Evolutionary conservation across 225 moss, liverwort and hornwort species (phyloP), one percentile per base, ranked within the genome.

Genomic region (Anthoceros angustus): DNA sequence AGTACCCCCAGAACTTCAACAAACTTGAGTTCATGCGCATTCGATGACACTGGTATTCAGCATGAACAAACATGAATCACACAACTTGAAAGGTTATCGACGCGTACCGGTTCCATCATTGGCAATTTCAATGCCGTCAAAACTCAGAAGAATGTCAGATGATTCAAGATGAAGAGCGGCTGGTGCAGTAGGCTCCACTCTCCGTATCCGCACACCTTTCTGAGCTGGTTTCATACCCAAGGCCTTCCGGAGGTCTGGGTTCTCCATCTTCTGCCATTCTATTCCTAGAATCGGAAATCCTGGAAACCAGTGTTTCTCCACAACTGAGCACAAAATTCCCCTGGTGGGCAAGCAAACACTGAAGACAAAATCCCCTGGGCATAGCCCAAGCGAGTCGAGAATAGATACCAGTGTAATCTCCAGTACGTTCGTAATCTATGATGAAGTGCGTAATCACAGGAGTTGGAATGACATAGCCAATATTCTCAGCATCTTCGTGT

Each of bases 221-320:
- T 98, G 92, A 68, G 74, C 82, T 67, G 77, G 70, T 72, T 87
- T 87, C 98, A 98, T 98, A 67, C 98, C 92, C 40, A 98, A 63
- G 10, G 92, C 98, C 70, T 89, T 92, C 62, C 98, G 80, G 64
- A 98, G 80, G 74, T 98, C 98, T 32, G 98, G 92, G 63, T 98
- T 98, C 72, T 98, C 98, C 98, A 98, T 98, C 89, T 98, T 98
- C 74, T 98, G 98, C 98, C 98, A 98, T 70, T 98, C 98, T 75
- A 98, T 84, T 16, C 98, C 98, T 77, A 98, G 69, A 62, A 98
- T 98, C 15, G 98, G 98, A 71, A 98, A 98, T 67, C 98, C 89
- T 98, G 76, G 24, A 62, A 68, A 41, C 11, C 71, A 41, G 74
- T 18, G 8, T 21, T 48, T 24, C 16, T 21, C 40, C 39, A 70